phyloP scores from a whole-genome alignment of 2,329 filamentous ascomycete species.

The Chaetomiaceae sp. region DNA sequence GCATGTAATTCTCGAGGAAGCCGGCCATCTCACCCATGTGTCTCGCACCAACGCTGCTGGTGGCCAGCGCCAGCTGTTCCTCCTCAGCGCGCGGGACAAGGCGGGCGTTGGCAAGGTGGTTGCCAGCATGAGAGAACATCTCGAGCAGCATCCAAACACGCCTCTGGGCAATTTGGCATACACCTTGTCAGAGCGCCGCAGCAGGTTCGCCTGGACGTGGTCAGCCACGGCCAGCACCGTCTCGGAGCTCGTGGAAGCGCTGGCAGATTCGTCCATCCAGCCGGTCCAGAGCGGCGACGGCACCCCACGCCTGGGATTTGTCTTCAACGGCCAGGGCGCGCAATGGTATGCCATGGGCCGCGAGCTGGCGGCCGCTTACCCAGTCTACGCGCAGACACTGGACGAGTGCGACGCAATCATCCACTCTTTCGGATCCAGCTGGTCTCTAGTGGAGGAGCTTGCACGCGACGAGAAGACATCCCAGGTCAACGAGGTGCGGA shows the following conservation, averaged over 20 bases:
- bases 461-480: slow-evolving; percentile 11
- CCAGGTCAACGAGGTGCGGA: slow-evolving; percentile 11
- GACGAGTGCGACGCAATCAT: neutral
- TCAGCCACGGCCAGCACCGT: slow-evolving; percentile 31
- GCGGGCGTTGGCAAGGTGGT: neutral
- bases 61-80: neutral
- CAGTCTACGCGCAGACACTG: neutral
- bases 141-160: neutral
- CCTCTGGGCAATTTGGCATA: neutral
- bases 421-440: neutral
- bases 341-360: slow-evolving; percentile 27
- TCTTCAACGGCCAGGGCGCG: slow-evolving; percentile 29
- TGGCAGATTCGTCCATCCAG: neutral
- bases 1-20: slow-evolving; percentile 33
- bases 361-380: slow-evolving; percentile 16
- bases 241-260: neutral
- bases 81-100: neutral
- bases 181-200: neutral
- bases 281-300: neutral
- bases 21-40: neutral
- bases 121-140: neutral
- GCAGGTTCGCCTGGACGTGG: neutral
- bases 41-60: slow-evolving; percentile 26
- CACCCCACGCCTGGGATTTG: neutral
- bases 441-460: neutral